Evolutionary conservation across 164 flowering plant genomes (phyloP), one percentile per base, ranked within the genome.

Genomic region (Vitis amurensis): DNA sequence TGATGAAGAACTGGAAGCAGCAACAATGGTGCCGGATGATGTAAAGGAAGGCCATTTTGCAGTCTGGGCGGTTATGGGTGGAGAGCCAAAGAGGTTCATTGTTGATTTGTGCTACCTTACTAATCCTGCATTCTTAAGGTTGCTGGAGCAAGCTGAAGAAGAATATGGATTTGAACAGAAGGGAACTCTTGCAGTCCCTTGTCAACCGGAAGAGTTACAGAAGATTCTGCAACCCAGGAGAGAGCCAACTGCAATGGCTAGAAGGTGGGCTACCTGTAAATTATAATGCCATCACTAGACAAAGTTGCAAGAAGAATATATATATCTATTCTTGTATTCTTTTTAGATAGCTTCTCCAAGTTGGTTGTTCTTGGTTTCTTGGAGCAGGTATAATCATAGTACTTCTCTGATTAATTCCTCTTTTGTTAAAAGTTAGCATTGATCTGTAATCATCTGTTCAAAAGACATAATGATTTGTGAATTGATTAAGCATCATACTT

Each of bases 21-120:
- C 67, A n/a, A 55, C 44, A 15, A 47, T 59, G 15, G 73, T 79
- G 69, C 83, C 85, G 0, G 59, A 76, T 0, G 86, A 82, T 19
- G 89, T 85, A 6, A 84, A 82, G 68, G 74, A 82, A 76, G 91
- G 87, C 1, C 82, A 84, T 55, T 84, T 88, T 68, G 77, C 81
- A 8, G 83, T 88, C 2, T 48, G 74, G 10, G 83, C 87, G 50
- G 71, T 59, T 0, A 64, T 77, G 7, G 79, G 79, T 56, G 82
- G 64, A 16, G 68, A 77, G 19, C 74, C 66, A 13, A 73, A 70
- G 74, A 83, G 84, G 80, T 84, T 84, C 50, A 52, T 84, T 0
- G 70, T 84, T n/a, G 82, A 77, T 27, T 14, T 88, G 72, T 49
- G 71, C 12, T 71, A 27, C 58, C 71, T 86, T 13, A 64, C 14